phyloP scores from a whole-genome alignment of 345 rosid genomes.

The Gynandropsis gynandra region DNA sequence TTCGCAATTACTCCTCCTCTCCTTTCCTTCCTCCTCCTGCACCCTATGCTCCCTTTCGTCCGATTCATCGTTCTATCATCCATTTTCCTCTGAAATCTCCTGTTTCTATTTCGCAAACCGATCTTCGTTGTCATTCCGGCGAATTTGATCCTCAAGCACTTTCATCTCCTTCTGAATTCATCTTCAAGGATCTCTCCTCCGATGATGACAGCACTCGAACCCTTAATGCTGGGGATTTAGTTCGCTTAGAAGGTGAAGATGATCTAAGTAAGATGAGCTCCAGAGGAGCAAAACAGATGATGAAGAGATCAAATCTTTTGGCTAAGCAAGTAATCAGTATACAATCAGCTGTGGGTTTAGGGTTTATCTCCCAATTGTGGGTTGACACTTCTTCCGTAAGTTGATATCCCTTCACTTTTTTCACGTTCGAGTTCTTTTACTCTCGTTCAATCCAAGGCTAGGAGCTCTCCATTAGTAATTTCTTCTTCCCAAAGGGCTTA shows the following conservation, averaged over 20 bases:
- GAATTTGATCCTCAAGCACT: background rate
- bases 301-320: conserved; percentile 55
- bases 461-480: background rate
- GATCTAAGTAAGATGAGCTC: conserved; percentile 14
- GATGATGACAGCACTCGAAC: conserved; percentile 4
- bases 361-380: conserved; percentile 81
- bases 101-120: background rate
- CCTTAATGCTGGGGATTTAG: conserved; percentile 24
- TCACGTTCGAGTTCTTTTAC: background rate
- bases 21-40: conserved; percentile 19
- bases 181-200: conserved; percentile 29
- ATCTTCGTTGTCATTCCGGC: background rate
- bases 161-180: conserved; percentile 27
- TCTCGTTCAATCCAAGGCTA: background rate
- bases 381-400: conserved; percentile 62
- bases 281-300: conserved; percentile 38
- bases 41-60: conserved; percentile 14
- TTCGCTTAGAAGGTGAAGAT: conserved; percentile 5
- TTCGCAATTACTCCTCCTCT: conserved; percentile 35
- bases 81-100: background rate
- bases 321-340: conserved; percentile 84
- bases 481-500: background rate
- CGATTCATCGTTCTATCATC: conserved; percentile 1
- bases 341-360: conserved; percentile 67
- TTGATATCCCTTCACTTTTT: conserved; percentile 5